Evolutionary conservation across 1,284 basidiomycete species (phyloP), one percentile per base, ranked within the genome.

Genomic region (Porphyrellus sp.): DNA sequence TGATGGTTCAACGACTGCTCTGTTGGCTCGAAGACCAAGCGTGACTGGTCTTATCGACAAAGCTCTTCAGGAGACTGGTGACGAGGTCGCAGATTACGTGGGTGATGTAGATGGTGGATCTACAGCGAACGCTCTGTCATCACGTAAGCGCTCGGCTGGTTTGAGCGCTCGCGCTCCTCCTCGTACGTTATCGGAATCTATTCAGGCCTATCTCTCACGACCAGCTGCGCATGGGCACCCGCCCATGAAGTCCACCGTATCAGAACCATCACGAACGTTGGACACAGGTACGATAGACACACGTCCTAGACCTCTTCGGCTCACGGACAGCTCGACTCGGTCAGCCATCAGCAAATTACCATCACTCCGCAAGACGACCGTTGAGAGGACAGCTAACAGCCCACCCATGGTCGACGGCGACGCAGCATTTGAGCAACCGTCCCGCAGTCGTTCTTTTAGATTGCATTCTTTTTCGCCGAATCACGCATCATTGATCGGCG

Each of bases 151-250:
- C 23, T 34, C 20, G 25, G 49, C 45, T 33, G 54, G 37, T 18
- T 37, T 24, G 49, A 28, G 23, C 25, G 28, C 18, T 20, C 65
- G 56, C 35, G 65, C 68, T 46, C 70, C 74, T 53, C 65, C 70
- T 47, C 71, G 66, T 51, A 74, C 68, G 55, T 68, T 81, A 43
- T 69, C 74, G 43, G 74, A 78, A 55, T 75, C 78, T 13, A 73
- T 84, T 16, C 78, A 77, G 42, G 74, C 77, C 7, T 75, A 83
- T 59, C 74, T 84, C 47, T 41, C 41, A 11, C 50, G 41, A 18
- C 46, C 64, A 8, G 24, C 33, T 40, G 20, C 6, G 11, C 24
- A 28, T 21, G 53, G 45, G 39, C 44, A 33, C 33, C 35, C 41
- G 15, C 21, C 43, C 31, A 40, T 41, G 45, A 53, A 34, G n/a